Conservation (phyloP, 2,329 filamentous ascomycete species). For the Fusarium proliferatum region DNA sequence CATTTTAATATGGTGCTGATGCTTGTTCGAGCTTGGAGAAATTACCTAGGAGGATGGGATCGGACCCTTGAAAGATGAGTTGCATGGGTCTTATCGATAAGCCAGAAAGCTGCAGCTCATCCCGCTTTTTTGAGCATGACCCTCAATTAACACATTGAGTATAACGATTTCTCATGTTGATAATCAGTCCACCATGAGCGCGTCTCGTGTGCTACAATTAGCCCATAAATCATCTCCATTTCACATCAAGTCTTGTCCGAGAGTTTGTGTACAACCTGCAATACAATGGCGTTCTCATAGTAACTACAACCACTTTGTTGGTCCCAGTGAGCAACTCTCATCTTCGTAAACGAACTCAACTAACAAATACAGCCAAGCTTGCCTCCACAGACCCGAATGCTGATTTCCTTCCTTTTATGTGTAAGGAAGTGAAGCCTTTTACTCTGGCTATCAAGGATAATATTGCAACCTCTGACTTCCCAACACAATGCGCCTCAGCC, state of each 20-base stretch:
- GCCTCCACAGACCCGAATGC: not conserved
- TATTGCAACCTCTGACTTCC: conserved; percentile 71
- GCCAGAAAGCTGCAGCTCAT: conserved; percentile 21
- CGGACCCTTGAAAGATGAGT: conserved; percentile 14
- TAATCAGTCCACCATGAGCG: conserved; percentile 46
- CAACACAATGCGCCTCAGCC: conserved; percentile 85
- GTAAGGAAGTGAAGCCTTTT: conserved; percentile 48
- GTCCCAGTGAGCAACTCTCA: conserved; percentile 41
- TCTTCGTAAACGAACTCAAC: not conserved
- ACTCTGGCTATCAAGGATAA: conserved; percentile 80
- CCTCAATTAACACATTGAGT: not conserved
- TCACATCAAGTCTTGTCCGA: not conserved
- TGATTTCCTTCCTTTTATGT: conserved; percentile 25
- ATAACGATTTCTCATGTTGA: conserved; percentile 40
- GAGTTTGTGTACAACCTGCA: conserved; percentile 5
- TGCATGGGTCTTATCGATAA: conserved; percentile 39
- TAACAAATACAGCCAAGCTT: conserved; percentile 30
- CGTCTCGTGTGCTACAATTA: conserved; percentile 46
- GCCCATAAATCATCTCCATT: conserved; percentile 2
- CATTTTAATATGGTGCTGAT: conserved; percentile 42
- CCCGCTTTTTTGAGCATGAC: conserved; percentile 21
- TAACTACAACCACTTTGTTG: conserved; percentile 53
- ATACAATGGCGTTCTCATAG: conserved; percentile 45
- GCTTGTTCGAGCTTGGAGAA: conserved; percentile 15
- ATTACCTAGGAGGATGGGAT: conserved; percentile 2